Base-by-base conservation (phyloP, 2,329 filamentous ascomycete genomes). In the Mycocentrospora acerina region DNA sequence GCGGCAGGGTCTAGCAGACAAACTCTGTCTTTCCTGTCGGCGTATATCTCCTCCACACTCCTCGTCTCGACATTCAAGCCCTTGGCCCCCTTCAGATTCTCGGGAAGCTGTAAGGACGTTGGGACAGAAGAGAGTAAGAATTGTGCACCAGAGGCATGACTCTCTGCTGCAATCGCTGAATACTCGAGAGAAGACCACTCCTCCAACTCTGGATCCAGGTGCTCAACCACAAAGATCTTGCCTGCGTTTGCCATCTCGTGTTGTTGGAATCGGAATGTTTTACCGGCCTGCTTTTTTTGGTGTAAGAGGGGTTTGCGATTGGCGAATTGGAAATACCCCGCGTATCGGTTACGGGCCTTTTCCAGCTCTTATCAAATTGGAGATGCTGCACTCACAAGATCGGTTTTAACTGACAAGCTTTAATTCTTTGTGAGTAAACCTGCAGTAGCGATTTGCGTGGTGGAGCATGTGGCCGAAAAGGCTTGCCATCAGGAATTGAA, bases 151-250 rank as follows among this genome's bases (percentile, higher is more conserved):
- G 80, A 71, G 16, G 77, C 77, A 47, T 81, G 73, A 35, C 86
- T 89, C 74, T 98, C 93, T 44, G 79, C 75, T 35, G 89, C 89
- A 64, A 98, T 96, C 60, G 86, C 81, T 38, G 82, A 74, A 72
- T 98, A 98, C 73, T 98, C 93, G 36, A 97, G 80, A 49, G 88
- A 83, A 16, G 93, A 97, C 93, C 93, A 98, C 27, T 82, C 80
- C 24, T 94, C 93, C 19, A 98, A 79, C 70, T 98, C 93, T 27
- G 88, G 85, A 72, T 98, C 93, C 51, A 98, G 83, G 70, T 98
- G 91, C 75, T 97, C 91, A 57, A 97, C 90, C 59, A 97, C 87
- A 71, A 93, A 96, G 29, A 83, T 90, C 70, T 90, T 87, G 44
- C 55, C 60, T 14, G 54, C 29, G 52, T 51, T 46, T 29, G 62